Evolutionary conservation across 1,139 yeast genomes (phyloP).

Genomic region (Geotrichum macrosporum): DNA sequence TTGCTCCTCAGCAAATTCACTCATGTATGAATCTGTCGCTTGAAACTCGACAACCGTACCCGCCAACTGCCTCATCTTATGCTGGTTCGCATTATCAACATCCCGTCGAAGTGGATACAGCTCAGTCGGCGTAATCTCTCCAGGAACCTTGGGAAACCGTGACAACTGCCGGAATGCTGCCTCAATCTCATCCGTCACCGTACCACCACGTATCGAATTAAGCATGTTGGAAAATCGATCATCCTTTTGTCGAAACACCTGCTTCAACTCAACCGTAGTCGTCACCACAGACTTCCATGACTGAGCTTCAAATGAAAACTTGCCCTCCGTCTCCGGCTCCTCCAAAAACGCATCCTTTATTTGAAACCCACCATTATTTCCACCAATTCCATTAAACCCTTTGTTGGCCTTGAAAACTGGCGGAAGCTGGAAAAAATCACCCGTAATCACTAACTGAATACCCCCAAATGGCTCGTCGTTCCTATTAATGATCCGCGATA

Average conservation of each 20-base stretch:
- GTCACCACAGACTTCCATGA: constrained; percentile 68
- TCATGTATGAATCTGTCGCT: constrained; percentile 61
- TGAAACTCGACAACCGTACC: constrained; percentile 48
- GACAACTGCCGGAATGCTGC: constrained; percentile 51
- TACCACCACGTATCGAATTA: constrained; percentile 79
- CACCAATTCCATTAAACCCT: constrained; percentile 1
- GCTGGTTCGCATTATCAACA: constrained; percentile 72
- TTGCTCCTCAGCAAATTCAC: constrained; percentile 32
- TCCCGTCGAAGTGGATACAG: constrained; percentile 78
- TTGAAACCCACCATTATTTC: constrained; percentile 9
- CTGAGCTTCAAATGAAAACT: constrained; percentile 73
- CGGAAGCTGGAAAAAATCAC: constrained; percentile 88
- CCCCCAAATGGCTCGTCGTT: constrained; percentile 74
- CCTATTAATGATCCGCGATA: constrained; percentile 56
- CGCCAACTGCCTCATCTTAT: constrained; percentile 49
- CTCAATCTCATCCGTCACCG: constrained; percentile 52
- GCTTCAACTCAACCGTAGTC: constrained; percentile 62
- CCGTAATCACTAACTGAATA: constrained; percentile 76
- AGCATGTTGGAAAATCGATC: constrained; percentile 79
- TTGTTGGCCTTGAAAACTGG: constrained; percentile 49
- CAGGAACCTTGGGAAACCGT: constrained; percentile 55
- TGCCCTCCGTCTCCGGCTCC: constrained; percentile 36
- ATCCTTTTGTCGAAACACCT: constrained; percentile 89
- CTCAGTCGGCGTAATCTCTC: constrained; percentile 82
- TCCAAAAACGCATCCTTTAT: constrained; percentile 33